These are phyloP conservation scores for Diaporthe sp. DNA, from an alignment of 2,329 filamentous ascomycete genomes.

Conservation along the genomic window DNA sequence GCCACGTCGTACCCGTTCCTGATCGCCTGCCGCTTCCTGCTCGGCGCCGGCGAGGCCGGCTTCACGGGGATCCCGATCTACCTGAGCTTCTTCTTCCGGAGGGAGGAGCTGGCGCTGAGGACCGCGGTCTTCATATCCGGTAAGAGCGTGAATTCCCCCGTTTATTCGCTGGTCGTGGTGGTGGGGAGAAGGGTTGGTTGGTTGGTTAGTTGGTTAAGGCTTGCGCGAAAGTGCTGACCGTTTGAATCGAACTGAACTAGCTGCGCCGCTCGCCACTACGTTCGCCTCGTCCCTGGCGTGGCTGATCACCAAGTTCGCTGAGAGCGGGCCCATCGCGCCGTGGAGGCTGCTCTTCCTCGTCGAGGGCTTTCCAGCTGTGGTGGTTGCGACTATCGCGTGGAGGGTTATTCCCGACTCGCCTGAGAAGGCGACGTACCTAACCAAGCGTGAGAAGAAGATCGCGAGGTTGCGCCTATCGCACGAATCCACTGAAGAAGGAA, in stretches of 20 bases:
- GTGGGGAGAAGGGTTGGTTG: too few species aligned
- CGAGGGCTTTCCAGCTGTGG: slow-evolving; percentile 86
- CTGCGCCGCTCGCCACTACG: slow-evolving; percentile 83
- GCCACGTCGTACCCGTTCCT: slow-evolving; percentile 73
- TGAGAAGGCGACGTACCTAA: slow-evolving; percentile 73
- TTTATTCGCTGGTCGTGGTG: neutral
- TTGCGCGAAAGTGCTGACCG: neutral
- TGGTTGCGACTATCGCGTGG: slow-evolving; percentile 82
- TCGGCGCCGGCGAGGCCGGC: slow-evolving; percentile 75
- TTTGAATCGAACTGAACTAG: slow-evolving; percentile 55
- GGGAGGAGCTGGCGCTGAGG: slow-evolving; percentile 83
- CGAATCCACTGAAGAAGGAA: slow-evolving; percentile 35
- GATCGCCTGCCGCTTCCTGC: slow-evolving; percentile 65
- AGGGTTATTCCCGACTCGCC: slow-evolving; percentile 82
- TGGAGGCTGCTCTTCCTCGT: slow-evolving; percentile 90
- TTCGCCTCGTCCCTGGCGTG: slow-evolving; percentile 86
- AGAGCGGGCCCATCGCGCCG: slow-evolving; percentile 76
- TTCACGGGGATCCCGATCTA: slow-evolving; percentile 75
- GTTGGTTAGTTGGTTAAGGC: neutral
- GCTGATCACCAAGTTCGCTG: slow-evolving; percentile 78
- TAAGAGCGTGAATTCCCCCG: slow-evolving; percentile 48
- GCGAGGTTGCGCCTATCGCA: slow-evolving; percentile 73
- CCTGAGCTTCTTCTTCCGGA: slow-evolving; percentile 73
- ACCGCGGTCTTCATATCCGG: slow-evolving; percentile 89
- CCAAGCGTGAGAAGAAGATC: slow-evolving; percentile 74